phyloP scores from a whole-genome alignment of 257 asterid species.

The Nicotiana benthamiana region DNA sequence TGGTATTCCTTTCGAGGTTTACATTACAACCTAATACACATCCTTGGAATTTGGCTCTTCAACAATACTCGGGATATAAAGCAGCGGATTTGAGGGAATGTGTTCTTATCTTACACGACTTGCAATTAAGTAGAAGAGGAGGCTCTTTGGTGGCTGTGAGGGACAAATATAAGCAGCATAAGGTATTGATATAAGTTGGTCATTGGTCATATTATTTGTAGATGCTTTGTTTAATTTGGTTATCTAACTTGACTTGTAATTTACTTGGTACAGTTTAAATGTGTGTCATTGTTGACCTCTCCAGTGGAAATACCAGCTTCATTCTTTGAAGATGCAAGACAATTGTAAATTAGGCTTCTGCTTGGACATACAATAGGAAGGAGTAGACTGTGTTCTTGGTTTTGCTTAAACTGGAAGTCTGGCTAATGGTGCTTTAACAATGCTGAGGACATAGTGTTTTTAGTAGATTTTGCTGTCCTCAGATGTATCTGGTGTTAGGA shows the following conservation, averaged over 20 bases:
- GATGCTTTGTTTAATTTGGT: background rate
- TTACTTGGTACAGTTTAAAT: slow-evolving; percentile 55
- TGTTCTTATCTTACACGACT: slow-evolving; percentile 46
- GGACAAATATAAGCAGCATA: slow-evolving; percentile 70
- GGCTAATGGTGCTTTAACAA: background rate
- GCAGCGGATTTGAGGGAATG: slow-evolving; percentile 65
- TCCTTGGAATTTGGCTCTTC: slow-evolving; percentile 60
- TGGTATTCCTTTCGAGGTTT: slow-evolving; percentile 61
- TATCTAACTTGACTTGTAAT: background rate
- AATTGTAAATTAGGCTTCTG: background rate
- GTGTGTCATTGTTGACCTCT: slow-evolving; percentile 41
- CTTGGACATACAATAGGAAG: background rate
- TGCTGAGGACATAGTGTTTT: background rate
- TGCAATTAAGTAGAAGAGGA: slow-evolving; percentile 55
- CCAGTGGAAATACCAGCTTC: slow-evolving; percentile 44
- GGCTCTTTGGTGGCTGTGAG: slow-evolving; percentile 49
- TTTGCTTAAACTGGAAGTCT: background rate
- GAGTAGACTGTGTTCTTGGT: background rate
- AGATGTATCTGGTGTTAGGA: background rate
- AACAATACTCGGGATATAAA: slow-evolving; percentile 50
- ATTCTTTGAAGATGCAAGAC: slow-evolving; percentile 26
- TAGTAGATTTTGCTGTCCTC: background rate
- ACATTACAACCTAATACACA: slow-evolving; percentile 43
- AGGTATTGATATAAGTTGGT: slow-evolving; percentile 27
- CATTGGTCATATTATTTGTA: background rate